Evolutionary conservation across 2,329 filamentous ascomycete species (phyloP).

Genomic region (Cladophialophora psammophila): DNA sequence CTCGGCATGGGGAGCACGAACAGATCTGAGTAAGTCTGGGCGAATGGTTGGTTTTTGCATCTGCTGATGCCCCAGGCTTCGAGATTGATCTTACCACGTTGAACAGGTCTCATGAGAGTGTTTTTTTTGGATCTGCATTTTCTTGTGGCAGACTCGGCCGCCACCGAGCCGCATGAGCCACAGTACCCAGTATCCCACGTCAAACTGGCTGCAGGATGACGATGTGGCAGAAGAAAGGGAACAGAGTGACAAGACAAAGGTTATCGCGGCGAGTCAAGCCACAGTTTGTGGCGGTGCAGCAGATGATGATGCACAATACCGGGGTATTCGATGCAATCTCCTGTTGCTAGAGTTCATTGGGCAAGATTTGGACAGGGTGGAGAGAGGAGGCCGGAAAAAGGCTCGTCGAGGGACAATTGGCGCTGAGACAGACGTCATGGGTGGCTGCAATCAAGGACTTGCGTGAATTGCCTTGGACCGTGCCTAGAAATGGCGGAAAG

Average conservation of each 20-base stretch:
- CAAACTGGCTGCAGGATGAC: not conserved
- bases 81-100: not conserved
- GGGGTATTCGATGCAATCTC: not conserved
- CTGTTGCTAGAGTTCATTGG: not conserved
- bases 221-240: conserved; percentile 1
- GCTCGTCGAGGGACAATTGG: not conserved
- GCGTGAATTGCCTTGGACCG: not conserved
- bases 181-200: conserved; percentile 15
- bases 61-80: not conserved
- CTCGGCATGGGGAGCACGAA: not conserved
- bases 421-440: conserved; percentile 18
- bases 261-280: conserved; percentile 13
- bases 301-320: conserved; percentile 1
- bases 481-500: conserved; percentile 1
- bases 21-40: conserved; percentile 3
- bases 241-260: not conserved
- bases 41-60: not conserved
- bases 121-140: not conserved
- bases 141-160: not conserved
- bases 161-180: not conserved
- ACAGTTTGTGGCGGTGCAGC: conserved; percentile 16
- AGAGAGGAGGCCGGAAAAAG: conserved; percentile 3
- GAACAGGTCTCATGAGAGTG: not conserved
- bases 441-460: conserved; percentile 17
- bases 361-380: not conserved